Percentiles rank a stretch among this genome's conserved stretches.
Evolutionary conservation across 768 basidiomycete species (phyloP).

Genomic region (Amanita inopinata): DNA sequence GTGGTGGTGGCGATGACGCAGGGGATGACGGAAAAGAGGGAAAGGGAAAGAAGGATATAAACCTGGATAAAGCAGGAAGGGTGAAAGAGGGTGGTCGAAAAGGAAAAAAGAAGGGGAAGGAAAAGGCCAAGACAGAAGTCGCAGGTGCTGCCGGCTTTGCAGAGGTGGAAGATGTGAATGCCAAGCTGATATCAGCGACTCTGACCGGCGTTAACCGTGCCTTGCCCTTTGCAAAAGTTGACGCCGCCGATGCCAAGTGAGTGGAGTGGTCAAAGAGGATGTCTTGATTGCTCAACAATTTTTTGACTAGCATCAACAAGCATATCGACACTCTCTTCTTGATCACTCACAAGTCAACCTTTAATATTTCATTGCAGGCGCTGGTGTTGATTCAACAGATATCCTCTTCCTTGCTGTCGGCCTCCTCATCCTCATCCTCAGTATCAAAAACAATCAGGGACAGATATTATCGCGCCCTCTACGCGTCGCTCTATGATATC

Average conservation of each 20-base stretch:
- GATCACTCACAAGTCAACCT: conserved; percentile 91
- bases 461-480: conserved; percentile 76
- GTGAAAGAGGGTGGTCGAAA: conserved; percentile 23
- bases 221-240: conserved; percentile 82
- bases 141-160: conserved; percentile 57
- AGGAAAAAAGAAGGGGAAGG: conserved; percentile 28
- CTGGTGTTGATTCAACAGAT: conserved; percentile 86
- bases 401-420: conserved; percentile 37
- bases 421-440: conserved; percentile 30
- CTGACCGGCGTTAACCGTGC: conserved; percentile 94
- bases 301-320: conserved; percentile 50
- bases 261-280: conserved; percentile 15
- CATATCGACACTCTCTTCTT: conserved; percentile 92
- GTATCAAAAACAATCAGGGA: conserved; percentile 43
- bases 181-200: conserved; percentile 80
- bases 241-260: conserved; percentile 56
- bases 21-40: conserved; percentile 24
- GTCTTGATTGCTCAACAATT: not conserved
- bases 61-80: conserved; percentile 25
- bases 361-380: conserved; percentile 93
- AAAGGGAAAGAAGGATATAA: conserved; percentile 19
- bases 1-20: conserved; percentile 18
- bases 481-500: conserved; percentile 78
- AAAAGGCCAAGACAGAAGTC: conserved; percentile 27
- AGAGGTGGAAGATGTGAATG: conserved; percentile 72